Percentiles rank a stretch among this genome's conserved stretches.
Evolutionary conservation across 495 filamentous ascomycete species (phyloP).

Genomic region (Aspergillus indologenus): DNA sequence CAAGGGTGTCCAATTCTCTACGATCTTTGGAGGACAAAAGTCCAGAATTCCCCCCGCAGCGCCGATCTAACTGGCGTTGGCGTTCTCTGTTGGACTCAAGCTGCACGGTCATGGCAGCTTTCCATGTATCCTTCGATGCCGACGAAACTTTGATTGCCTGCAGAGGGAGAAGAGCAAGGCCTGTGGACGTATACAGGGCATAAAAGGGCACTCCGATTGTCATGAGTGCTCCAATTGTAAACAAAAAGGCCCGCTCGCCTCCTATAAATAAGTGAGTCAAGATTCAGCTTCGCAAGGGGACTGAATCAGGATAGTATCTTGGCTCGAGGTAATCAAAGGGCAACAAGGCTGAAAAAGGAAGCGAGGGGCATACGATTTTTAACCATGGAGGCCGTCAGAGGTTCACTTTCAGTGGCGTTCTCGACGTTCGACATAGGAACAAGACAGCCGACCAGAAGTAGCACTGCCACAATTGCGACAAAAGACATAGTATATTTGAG

Average conservation of each 20-base stretch:
- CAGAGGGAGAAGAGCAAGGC: constrained; percentile 84
- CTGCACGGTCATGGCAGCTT: constrained; percentile 70
- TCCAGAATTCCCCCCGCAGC: constrained; percentile 71
- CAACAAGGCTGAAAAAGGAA: not conserved
- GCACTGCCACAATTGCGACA: constrained; percentile 68
- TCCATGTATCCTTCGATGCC: constrained; percentile 70
- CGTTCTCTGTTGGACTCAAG: constrained; percentile 85
- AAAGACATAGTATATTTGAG: constrained; percentile 90
- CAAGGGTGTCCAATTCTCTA: constrained; percentile 79
- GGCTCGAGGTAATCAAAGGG: not conserved
- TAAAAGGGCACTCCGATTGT: constrained; percentile 83
- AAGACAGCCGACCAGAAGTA: constrained; percentile 93
- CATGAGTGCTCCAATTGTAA: constrained; percentile 79
- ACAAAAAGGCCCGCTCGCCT: constrained; percentile 88
- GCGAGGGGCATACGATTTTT: constrained; percentile 65
- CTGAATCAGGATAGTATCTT: not conserved
- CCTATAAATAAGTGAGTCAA: constrained; percentile 40
- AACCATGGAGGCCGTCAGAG: constrained; percentile 77
- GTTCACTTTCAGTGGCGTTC: constrained; percentile 73
- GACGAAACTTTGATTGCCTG: constrained; percentile 86
- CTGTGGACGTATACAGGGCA: constrained; percentile 81
- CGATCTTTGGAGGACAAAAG: constrained; percentile 80
- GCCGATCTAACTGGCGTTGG: constrained; percentile 84
- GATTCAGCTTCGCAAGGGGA: not conserved
- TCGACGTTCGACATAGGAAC: constrained; percentile 68